Evolutionary conservation across 352 stramenopile genomes (phyloP).

Genomic region (Pythium folliculosum): DNA sequence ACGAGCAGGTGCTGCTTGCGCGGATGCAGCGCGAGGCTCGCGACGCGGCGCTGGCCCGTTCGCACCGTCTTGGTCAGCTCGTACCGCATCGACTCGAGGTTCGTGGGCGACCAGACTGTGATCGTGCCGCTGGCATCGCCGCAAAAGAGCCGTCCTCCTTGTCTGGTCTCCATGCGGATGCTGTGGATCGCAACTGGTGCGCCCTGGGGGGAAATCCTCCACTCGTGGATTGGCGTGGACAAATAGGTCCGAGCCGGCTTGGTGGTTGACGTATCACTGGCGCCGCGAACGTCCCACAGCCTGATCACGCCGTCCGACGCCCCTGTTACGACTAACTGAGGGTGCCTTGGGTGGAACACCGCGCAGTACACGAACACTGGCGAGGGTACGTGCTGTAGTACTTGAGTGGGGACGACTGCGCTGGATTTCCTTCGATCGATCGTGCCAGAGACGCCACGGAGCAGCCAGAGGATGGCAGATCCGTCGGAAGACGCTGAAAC

Average conservation of each 20-base stretch:
- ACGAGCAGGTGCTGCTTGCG: conserved; percentile 68
- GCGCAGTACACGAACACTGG: conserved; percentile 70
- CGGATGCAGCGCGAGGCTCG: conserved; percentile 59
- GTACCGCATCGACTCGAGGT: background rate
- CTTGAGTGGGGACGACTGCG: conserved; percentile 9
- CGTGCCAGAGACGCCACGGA: conserved; percentile 9
- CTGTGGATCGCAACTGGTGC: conserved; percentile 38
- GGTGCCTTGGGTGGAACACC: conserved; percentile 41
- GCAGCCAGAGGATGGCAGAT: conserved; percentile 44
- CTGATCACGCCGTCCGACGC: conserved; percentile 58
- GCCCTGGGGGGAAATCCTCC: conserved; percentile 3
- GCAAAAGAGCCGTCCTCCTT: conserved; percentile 52
- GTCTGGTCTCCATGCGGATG: conserved; percentile 47
- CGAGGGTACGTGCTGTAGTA: conserved; percentile 59
- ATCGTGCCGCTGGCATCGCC: conserved; percentile 52
- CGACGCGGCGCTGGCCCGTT: conserved; percentile 53
- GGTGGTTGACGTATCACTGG: background rate
- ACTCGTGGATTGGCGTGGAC: conserved; percentile 19
- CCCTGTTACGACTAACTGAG: conserved; percentile 44
- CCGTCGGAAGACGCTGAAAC: conserved; percentile 66
- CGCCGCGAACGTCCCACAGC: conserved; percentile 34
- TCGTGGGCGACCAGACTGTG: conserved; percentile 42
- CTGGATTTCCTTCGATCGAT: background rate
- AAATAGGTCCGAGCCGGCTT: conserved; percentile 14
- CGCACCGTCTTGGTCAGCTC: conserved; percentile 53